Base-by-base conservation (phyloP, 2,329 filamentous ascomycete species). In the Atkinsonella hypoxylon region DNA sequence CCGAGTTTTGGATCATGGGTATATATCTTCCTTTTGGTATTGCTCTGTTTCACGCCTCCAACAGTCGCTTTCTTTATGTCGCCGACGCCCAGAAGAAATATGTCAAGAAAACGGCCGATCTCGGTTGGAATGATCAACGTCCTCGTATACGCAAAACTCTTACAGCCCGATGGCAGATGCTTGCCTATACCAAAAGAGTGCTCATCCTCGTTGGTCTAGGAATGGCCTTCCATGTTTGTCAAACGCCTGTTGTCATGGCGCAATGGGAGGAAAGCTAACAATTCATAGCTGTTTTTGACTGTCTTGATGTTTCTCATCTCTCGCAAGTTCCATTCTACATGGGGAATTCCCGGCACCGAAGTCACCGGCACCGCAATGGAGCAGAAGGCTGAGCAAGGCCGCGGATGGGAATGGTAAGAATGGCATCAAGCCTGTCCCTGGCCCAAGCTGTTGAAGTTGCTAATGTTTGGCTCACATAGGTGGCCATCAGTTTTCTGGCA, bases 1-100 rank as follows among this genome's bases (percentile, higher is more conserved):
- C 70, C 15, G 78, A 83, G 62, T 85, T 73, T 61, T 85, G 81
- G 79, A 73, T 82, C 62, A 85, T 85, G 82, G 75, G 77, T 54
- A 70, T 80, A 50, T 82, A 79, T 61, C 67, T 85, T 3, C 82
- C 82, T 11, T 74, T 80, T 45, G 81, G 82, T 22, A 79, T 85
- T 50, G 81, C 79, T 8, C 65, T 85, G 5, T 84, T 84, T 59
- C 81, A 85, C 59, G 81, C 78, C 20, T 76, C 77, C 53, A 82
- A 83, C 60, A 75, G 70, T 57, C 77, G 78, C 50, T 78, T 84
- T 49, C 70, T 82, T 17, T 68, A 81, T 55, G 70, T 82, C 50
- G 78, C 78, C 47, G 72, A 72, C 55, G 69, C 73, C 26, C 80
- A 83, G 61, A 70, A 67, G 55, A 70, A 71, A 48, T 67, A 67